A percentile compares a stretch with the other conserved stretches of the same genome.
Evolutionary conservation across 2,329 filamentous ascomycete genomes (phyloP).

Genomic region (Ophiosphaerella herpotricha): DNA sequence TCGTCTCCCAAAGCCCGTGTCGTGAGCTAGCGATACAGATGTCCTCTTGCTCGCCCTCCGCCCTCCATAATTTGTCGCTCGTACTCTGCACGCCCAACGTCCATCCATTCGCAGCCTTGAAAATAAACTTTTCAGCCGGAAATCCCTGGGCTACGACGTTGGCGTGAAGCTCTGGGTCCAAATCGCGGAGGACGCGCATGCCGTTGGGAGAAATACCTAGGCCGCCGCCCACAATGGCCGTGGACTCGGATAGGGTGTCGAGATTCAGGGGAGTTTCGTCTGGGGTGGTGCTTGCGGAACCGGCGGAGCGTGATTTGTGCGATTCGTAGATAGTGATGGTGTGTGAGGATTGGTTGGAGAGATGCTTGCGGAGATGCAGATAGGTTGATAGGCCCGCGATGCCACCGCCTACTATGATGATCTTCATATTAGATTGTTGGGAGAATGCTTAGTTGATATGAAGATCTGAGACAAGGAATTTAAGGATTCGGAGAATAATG

Average conservation of each 20-base stretch:
- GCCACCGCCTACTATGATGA: conserved; percentile 20
- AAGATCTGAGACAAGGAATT: no score
- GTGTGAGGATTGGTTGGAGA: conserved; percentile 14
- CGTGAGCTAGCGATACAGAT: conserved; percentile 23
- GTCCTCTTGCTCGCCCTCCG: conserved; percentile 10
- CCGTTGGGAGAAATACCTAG: conserved; percentile 38
- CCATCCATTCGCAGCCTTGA: conserved; percentile 26
- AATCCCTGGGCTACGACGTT: conserved; percentile 26
- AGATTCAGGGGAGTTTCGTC: not conserved
- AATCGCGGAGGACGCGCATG: conserved; percentile 24
- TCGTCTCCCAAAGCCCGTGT: conserved; percentile 29
- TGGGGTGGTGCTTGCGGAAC: not conserved
- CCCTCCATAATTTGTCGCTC: conserved; percentile 10
- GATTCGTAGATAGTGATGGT: conserved; percentile 33
- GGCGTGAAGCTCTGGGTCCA: conserved; percentile 20
- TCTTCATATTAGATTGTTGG: conserved; percentile 5
- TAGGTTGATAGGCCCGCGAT: conserved; percentile 21
- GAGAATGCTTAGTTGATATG: no score
- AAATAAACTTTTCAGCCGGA: conserved; percentile 19
- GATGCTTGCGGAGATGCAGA: conserved; percentile 32
- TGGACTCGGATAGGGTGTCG: conserved; percentile 14
- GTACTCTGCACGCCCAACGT: conserved; percentile 19
- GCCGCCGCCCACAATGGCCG: conserved; percentile 26
- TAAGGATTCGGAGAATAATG: no score
- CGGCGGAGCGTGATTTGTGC: conserved; percentile 12